These are phyloP conservation scores for Cenchrus purpureus DNA, from an alignment of 176 grass and related monocot species.

Conservation along the genomic window DNA sequence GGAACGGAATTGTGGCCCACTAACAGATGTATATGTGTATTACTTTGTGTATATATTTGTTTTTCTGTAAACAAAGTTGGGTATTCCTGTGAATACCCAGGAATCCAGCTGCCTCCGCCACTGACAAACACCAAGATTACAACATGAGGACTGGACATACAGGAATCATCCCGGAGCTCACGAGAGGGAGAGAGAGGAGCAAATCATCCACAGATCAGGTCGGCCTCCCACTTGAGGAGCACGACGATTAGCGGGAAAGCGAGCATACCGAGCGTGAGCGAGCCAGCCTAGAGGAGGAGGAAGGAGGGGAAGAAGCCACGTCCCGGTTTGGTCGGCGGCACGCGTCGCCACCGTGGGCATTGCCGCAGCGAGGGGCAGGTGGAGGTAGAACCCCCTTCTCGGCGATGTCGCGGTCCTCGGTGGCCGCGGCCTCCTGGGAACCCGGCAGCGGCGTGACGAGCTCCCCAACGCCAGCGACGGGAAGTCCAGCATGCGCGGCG, in stretches of 20 bases:
- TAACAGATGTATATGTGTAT: too few species aligned
- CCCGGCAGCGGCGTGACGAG: conserved; percentile 78
- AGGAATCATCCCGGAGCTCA: conserved; percentile 41
- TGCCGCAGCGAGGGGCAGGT: conserved; percentile 75
- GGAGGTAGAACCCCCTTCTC: conserved; percentile 88
- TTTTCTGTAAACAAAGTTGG: too few species aligned
- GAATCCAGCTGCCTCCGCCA: neutral
- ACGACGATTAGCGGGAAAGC: conserved; percentile 36
- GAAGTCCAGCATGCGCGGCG: conserved; percentile 75
- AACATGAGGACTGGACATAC: conserved; percentile 44
- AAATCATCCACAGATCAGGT: conserved; percentile 42
- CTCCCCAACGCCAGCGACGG: conserved; percentile 72
- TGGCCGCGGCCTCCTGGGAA: conserved; percentile 58
- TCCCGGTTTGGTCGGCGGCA: conserved; percentile 52
- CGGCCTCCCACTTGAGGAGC: conserved; percentile 31
- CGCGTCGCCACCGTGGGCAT: conserved; percentile 41
- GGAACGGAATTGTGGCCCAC: too few species aligned
- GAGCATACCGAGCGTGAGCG: conserved; percentile 34
- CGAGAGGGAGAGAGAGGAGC: conserved; percentile 19
- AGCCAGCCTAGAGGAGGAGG: conserved; percentile 13
- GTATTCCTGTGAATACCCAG: too few species aligned
- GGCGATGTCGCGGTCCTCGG: conserved; percentile 94
- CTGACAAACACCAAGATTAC: conserved; percentile 56
- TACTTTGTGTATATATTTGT: neutral
- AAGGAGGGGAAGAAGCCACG: neutral